Evolutionary conservation across 2,329 filamentous ascomycete genomes (phyloP).

Genomic region (Hypoxylon sp.): DNA sequence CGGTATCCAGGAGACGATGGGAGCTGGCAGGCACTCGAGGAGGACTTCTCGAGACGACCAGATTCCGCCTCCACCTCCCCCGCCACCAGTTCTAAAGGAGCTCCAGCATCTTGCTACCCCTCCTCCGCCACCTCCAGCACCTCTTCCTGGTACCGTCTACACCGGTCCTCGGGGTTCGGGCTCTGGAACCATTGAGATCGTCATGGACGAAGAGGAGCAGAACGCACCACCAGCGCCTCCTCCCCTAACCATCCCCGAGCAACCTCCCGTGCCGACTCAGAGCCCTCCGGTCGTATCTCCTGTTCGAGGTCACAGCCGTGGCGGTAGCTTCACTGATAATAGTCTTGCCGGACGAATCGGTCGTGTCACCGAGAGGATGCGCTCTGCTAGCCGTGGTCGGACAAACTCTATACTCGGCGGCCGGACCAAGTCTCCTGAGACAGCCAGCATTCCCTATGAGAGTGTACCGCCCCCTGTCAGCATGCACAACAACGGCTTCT

Average conservation of each 20-base stretch:
- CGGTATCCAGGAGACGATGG: conserved; percentile 63
- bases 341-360: conserved; percentile 67
- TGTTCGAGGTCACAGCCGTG: conserved; percentile 65
- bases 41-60: conserved; percentile 65
- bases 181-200: conserved; percentile 70
- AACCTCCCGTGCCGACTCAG: conserved; percentile 6
- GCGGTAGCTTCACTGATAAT: conserved; percentile 67
- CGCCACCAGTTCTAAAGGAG: conserved; percentile 68
- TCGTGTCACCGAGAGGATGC: conserved; percentile 71
- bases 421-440: conserved; percentile 57
- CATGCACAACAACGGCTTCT: conserved; percentile 50
- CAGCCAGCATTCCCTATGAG: conserved; percentile 56
- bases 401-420: conserved; percentile 57
- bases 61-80: conserved; percentile 66
- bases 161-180: conserved; percentile 60
- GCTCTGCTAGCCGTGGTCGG: conserved; percentile 69
- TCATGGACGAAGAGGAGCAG: conserved; percentile 71
- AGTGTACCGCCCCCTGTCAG: conserved; percentile 53
- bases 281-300: conserved; percentile 60
- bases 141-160: conserved; percentile 63
- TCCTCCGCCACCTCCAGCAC: conserved; percentile 72
- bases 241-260: conserved; percentile 5
- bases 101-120: conserved; percentile 72
- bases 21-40: conserved; percentile 54
- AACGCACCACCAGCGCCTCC: conserved; percentile 50